Base-by-base conservation (phyloP, 2,329 filamentous ascomycete genomes). In the Laburnicola sp. region DNA sequence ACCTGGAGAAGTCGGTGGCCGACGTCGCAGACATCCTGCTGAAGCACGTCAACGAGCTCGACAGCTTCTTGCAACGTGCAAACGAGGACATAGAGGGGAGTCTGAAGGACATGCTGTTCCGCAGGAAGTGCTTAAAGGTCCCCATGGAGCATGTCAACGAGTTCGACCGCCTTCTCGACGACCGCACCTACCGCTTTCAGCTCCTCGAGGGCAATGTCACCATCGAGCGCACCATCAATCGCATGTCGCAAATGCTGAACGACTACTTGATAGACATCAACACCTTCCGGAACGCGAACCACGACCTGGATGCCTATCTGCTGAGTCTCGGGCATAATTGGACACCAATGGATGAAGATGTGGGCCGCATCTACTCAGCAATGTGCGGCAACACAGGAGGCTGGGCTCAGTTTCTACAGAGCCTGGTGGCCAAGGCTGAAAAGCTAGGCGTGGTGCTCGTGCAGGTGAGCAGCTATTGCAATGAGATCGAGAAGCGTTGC, bases 331-430 rank as follows among this genome's bases (percentile, higher is more conserved):
- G 83, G 39, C 77, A 85, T 32, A 79, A 82, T 3, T 78, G 80
- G 58, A 84, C 83, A 70, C 80, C 84, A 49, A 74, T 80, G 45
- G 76, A 81, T 11, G 72, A 75, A 25, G 84, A 87, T 41, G 82
- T 89, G 22, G 79, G 82, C 31, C 86, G 89, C 40, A 90, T 96
- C 21, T 94, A 89, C 62, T 83, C 86, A 35, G 91, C 92, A 32
- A 97, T 97, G 92, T 87, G 88, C 65, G 89, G 90, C 30, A 97
- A 97, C 62, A 87, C 91, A 6, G 88, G 95, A 57, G 91, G 92
- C 37, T 97, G 93, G 93, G 84, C 86, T 51, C 85, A 86, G 50
- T 91, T 91, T 5, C 86, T 96, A 64, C 81, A 85, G 47, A 87
- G 87, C 48, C 79, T 97, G 52, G 86, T 91, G 67, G 82, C 82